Base-by-base conservation (phyloP, 139 green algal species). In the Auxenochlorella pyrenoidosa region DNA sequence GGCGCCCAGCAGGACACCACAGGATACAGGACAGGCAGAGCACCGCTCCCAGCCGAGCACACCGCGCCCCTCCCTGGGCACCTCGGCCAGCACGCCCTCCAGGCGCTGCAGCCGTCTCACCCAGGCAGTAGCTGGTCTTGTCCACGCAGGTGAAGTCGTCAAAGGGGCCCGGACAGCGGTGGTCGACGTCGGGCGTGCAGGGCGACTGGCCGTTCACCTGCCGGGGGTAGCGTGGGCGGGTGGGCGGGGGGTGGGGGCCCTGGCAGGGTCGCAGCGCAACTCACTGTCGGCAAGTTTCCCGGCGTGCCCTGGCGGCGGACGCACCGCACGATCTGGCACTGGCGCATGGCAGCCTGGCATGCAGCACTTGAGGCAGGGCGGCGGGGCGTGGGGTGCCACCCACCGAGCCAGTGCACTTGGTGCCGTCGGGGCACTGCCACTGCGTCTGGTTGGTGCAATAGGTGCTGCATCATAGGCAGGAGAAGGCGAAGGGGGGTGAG, bases 361-460 rank as follows among this genome's bases (percentile, higher is more conserved):
- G 65, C 30, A 72, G 30, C 65, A 36, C 5, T 22, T 12, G 65
- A 28, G 65, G 24, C 30, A 38, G 28, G 65, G 24, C 28, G 5
- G 6, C 26, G 1, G 30, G 6, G 24, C 30, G 2, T 38, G 6
- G 30, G 4, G 30, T 13, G 65, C 26, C 24, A 72, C 65, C 26
- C 65, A 79, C 44, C 30, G 44, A 41, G 30, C 75, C 44, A 18
- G 75, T 82, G 75, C 75, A 82, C 15, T 34, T 51, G 32, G 75
- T 82, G 75, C 75, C 75, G 4, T 82, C 75, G 15, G 75, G 38
- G 75, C 75, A 82, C 43, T 65, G 34, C 34, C 34, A 76, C n/a
- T 36, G n/a, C n/a, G 70, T 47, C 15, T 0, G 32, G 70, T 76
- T 76, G 34, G 18, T 63, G 54, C 54, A 63, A 24, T 63, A 63